Percentiles rank a stretch among this genome's conserved stretches.
These are phyloP conservation scores for Clitoria ternatea DNA, from an alignment of 306 rosid species.

Conservation along the genomic window DNA sequence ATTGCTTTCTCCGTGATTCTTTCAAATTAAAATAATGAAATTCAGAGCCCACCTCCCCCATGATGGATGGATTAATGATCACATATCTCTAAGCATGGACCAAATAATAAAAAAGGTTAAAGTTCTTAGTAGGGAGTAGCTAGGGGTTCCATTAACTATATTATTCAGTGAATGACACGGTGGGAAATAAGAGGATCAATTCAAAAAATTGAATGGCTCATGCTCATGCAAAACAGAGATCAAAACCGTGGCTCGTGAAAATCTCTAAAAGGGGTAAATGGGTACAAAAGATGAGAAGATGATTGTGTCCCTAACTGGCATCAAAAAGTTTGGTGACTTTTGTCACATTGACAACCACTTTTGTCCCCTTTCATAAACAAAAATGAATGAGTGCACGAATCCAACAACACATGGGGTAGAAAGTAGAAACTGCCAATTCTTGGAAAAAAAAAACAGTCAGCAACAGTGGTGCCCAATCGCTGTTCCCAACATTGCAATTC, in stretches of 20 bases:
- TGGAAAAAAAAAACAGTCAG: neutral
- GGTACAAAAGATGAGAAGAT: constrained; percentile 20
- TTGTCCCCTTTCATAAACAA: constrained; percentile 32
- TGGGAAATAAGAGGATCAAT: neutral
- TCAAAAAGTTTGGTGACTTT: constrained; percentile 37
- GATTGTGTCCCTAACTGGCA: constrained; percentile 32
- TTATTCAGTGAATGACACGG: neutral
- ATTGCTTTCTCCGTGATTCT: constrained; percentile 25
- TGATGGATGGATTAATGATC: constrained; percentile 22
- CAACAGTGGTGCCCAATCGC: neutral
- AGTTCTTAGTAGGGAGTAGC: neutral
- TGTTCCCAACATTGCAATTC: constrained; percentile 12
- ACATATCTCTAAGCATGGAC: constrained; percentile 2
- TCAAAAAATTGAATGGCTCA: neutral
- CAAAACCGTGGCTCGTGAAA: neutral
- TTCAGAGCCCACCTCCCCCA: constrained; percentile 40
- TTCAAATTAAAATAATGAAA: constrained; percentile 31
- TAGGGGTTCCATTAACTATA: neutral
- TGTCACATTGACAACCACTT: constrained; percentile 40
- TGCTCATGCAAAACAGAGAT: neutral
- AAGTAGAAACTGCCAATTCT: neutral
- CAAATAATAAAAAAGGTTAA: neutral
- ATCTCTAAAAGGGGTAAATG: neutral
- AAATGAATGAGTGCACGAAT: constrained; percentile 6
- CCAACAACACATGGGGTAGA: constrained; percentile 18